These are phyloP conservation scores for Stenogyne calaminthoides DNA, from an alignment of 305 asterid species.

Conservation along the genomic window DNA sequence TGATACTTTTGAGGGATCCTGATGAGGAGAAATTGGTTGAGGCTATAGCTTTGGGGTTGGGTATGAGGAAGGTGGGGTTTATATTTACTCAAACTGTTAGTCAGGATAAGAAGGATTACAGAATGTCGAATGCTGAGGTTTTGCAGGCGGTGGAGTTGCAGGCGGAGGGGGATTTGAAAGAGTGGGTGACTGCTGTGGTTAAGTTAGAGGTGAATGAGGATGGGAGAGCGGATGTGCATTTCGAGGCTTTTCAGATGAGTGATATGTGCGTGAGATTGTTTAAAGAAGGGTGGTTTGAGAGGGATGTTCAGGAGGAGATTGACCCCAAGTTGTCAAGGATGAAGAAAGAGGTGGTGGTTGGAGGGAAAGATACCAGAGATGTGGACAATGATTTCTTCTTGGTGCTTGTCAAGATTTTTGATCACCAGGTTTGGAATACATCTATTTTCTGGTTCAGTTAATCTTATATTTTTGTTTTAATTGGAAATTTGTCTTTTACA, in stretches of 20 bases:
- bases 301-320: slow-evolving; percentile 56
- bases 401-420: slow-evolving; percentile 88
- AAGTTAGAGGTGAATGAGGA: slow-evolving; percentile 88
- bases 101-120: slow-evolving; percentile 87
- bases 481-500: neutral
- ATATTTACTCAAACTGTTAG: slow-evolving; percentile 84
- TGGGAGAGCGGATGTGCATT: slow-evolving; percentile 79
- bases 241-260: slow-evolving; percentile 96
- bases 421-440: slow-evolving; percentile 70
- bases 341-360: slow-evolving; percentile 87
- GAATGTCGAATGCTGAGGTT: slow-evolving; percentile 75
- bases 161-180: slow-evolving; percentile 77
- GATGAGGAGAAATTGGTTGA: slow-evolving; percentile 79
- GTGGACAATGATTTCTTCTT: slow-evolving; percentile 96
- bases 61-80: slow-evolving; percentile 84
- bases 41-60: slow-evolving; percentile 80
- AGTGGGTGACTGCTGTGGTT: slow-evolving; percentile 95
- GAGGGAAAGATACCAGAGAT: slow-evolving; percentile 82
- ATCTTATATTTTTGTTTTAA: slow-evolving; percentile 1
- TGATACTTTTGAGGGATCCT: slow-evolving; percentile 67
- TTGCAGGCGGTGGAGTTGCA: slow-evolving; percentile 86
- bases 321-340: slow-evolving; percentile 91
- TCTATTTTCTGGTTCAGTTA: slow-evolving; percentile 15
- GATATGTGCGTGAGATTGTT: slow-evolving; percentile 77
- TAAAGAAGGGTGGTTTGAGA: slow-evolving; percentile 83